Base-by-base conservation (phyloP, 192 early-diverging fungal species). In the Chytriomyces hyalinus region DNA sequence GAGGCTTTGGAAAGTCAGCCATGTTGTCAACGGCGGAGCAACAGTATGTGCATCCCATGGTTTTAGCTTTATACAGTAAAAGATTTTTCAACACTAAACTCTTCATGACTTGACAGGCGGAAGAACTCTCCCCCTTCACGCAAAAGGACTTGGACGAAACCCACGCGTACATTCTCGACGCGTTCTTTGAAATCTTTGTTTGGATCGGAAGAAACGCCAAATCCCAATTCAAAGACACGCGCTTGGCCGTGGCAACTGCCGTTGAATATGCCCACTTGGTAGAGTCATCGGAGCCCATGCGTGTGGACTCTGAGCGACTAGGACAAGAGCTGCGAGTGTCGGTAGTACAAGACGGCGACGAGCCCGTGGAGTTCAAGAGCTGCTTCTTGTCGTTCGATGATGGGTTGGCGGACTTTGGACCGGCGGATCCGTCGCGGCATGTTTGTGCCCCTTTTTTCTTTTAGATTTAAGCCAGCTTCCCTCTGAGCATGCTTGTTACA, bases 371-470 rank as follows among this genome's bases (percentile, higher is more conserved):
- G 69, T 84, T 84, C 70, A 78, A 70, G 53, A 66, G 77, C 48
- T 72, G 73, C 28, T 84, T 84, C 62, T 13, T 45, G 36, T 77
- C 78, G 46, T 84, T 77, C 60, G 83, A 84, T 72, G 80, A 81
- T 73, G 82, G 50, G 49, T n/a, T 62, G 4, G 7, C 4, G 36
- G 11, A 24, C 69, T 61, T 47, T 76, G 15, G 67, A 57, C 65
- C 65, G 67, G 36, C 36, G 36, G 36, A 15, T 36, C n/a, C 22
- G 64, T 13, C 13, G 64, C 64, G n/a, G 13, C 64, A 36, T 15
- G 28, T 26, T 17, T 65, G 64, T 65, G 15, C 15, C 17, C 57
- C 24, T 65, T 65, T 65, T 65, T 20, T 15, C 20, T 15, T 26
- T 22, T 65, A 26, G 64, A 65, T 13, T 15, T 26, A 20, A 13